These are phyloP conservation scores for Umbellularia californica DNA, from an alignment of 164 flowering plant species.

Conservation along the genomic window DNA sequence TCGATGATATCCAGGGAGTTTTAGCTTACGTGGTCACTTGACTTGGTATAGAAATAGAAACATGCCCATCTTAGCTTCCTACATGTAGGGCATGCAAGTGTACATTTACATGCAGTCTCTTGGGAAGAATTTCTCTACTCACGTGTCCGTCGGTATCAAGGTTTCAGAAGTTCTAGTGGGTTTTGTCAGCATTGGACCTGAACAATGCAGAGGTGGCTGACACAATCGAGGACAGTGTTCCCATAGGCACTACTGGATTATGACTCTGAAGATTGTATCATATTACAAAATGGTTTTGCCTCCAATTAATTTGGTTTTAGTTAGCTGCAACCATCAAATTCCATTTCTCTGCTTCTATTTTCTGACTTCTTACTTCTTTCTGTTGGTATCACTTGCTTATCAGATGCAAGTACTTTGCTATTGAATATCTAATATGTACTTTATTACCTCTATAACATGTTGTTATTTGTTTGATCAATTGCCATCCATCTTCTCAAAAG, in stretches of 20 bases:
- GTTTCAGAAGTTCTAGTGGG: neutral
- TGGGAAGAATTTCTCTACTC: neutral
- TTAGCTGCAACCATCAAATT: neutral
- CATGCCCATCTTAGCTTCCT: neutral
- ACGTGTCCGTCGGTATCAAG: too few relatives aligned
- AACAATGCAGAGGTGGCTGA: neutral
- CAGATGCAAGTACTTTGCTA: too few relatives aligned
- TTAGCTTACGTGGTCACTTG: too few relatives aligned
- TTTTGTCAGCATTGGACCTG: neutral
- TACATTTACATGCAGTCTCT: too few relatives aligned
- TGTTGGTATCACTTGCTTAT: too few relatives aligned
- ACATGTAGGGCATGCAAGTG: neutral
- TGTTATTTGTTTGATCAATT: neutral
- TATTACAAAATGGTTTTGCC: neutral
- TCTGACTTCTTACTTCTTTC: too few relatives aligned
- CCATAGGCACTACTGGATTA: too few relatives aligned
- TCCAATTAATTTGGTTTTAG: neutral
- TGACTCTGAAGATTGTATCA: neutral
- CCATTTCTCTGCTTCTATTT: too few relatives aligned
- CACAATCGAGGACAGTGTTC: too few relatives aligned
- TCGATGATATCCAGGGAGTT: too few relatives aligned
- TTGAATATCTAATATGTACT: neutral
- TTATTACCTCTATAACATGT: neutral
- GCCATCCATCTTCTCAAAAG: neutral
- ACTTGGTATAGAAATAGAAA: too few relatives aligned